Conservation (phyloP, 306 rosid genomes). For the Parietaria judaica region DNA sequence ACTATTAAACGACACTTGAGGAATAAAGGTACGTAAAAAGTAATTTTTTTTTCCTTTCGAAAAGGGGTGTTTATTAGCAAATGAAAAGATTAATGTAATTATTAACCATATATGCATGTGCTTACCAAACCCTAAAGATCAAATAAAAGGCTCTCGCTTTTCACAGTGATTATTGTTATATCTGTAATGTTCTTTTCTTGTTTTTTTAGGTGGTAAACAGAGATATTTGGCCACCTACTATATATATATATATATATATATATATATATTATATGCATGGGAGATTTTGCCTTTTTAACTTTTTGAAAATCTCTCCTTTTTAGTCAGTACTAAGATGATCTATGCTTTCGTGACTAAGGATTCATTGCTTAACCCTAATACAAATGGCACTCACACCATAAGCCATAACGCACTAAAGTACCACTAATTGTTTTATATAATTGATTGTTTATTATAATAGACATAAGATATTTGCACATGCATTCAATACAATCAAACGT, state of each 20-base stretch:
- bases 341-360: not conserved
- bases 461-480: too few species aligned
- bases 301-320: not conserved
- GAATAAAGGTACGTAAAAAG: too few species aligned
- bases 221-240: conserved; percentile 4
- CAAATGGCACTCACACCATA: not conserved
- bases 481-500: too few species aligned
- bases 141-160: not conserved
- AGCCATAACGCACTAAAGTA: not conserved
- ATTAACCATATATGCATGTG: conserved; percentile 19
- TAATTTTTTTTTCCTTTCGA: not conserved
- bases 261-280: not conserved
- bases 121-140: conserved; percentile 18
- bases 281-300: not conserved
- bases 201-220: not conserved
- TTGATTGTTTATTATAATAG: too few species aligned
- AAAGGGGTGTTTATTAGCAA: not conserved
- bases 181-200: not conserved
- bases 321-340: not conserved
- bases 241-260: too few species aligned
- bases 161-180: not conserved
- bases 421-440: not conserved
- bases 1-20: not conserved
- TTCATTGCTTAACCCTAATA: too few species aligned
- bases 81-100: not conserved